Evolutionary conservation across 306 rosid species (phyloP).

Genomic region (Gillenia trifoliata): DNA sequence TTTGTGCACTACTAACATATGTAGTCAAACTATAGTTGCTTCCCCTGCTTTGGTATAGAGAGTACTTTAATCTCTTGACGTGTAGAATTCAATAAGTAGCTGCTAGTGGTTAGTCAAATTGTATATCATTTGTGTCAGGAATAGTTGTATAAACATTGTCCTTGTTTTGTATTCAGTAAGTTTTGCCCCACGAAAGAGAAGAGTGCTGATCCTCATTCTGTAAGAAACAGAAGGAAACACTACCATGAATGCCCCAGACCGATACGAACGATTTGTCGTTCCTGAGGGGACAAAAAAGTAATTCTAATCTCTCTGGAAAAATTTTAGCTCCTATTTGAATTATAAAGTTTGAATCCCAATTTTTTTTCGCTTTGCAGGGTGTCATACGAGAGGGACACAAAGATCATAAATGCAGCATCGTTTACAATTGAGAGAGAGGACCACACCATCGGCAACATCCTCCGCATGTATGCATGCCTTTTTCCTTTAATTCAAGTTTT

Average conservation of each 20-base stretch:
- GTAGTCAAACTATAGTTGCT: neutral
- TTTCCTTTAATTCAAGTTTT: neutral
- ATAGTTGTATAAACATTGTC: neutral
- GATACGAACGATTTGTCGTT: slow-evolving; percentile 92
- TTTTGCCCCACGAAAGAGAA: neutral
- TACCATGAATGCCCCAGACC: slow-evolving; percentile 89
- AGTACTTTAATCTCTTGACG: neutral
- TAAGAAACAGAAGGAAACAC: neutral
- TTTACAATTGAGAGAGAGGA: slow-evolving; percentile 89
- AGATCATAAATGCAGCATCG: slow-evolving; percentile 85
- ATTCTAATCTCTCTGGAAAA: neutral
- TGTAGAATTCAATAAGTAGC: neutral
- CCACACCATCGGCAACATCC: slow-evolving; percentile 81
- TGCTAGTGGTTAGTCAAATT: neutral
- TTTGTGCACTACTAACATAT: neutral
- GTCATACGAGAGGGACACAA: slow-evolving; percentile 88
- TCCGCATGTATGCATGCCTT: slow-evolving; percentile 57
- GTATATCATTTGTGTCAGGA: neutral
- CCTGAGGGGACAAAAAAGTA: slow-evolving; percentile 95
- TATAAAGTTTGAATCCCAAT: neutral
- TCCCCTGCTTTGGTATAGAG: neutral
- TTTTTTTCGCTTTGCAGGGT: slow-evolving; percentile 41
- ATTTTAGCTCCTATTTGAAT: neutral
- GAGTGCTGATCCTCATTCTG: neutral
- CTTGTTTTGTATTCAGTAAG: neutral